Evolutionary conservation across 2,329 filamentous ascomycete species (phyloP), one percentile per base, ranked within the genome.

Genomic region (Aspergillus alliaceus): DNA sequence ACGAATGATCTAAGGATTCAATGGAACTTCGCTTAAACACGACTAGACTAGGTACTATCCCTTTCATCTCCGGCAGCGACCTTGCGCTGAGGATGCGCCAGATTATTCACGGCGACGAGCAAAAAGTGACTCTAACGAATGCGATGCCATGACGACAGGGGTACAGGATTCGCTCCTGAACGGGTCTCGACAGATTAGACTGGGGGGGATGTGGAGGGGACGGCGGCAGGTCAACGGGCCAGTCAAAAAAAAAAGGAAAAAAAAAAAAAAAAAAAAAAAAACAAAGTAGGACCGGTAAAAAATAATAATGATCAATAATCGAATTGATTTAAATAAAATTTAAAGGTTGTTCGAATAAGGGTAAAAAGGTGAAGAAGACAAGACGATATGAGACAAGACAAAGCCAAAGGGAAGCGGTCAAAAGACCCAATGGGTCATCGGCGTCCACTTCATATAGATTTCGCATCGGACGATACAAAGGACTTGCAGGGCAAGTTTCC

Each of bases 41-140:
- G 46, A 53, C 32, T 55, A 59, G 59, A 63, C 57, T 64, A 58
- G 40, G 48, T 39, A 49, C 56, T 54, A 59, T 64, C 62, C 63
- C 62, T 62, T 67, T 65, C 65, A 67, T 66, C 59, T 66, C 64
- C 64, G 64, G 56, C 57, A 63, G 54, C 49, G 40, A 59, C 35
- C 53, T 58, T 59, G 59, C 57, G 56, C 57, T 65, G 61, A 54
- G 42, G 60, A 58, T 59, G 51, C 46, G 51, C 59, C 54, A 59
- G 53, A 59, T 55, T 60, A 58, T 56, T 47, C 40, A 60, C 55
- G 60, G 60, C 47, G 56, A 57, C 47, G 56, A 57, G 59, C 42
- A 53, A 55, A 42, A 56, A 53, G 51, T 52, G 34, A 57, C 52
- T 56, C 55, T 47, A 47, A 27, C 44, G 44, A 47, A 25, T 14